These are phyloP conservation scores for Paecilomyces formosus DNA, from an alignment of 2,329 filamentous ascomycete species.

Conservation along the genomic window DNA sequence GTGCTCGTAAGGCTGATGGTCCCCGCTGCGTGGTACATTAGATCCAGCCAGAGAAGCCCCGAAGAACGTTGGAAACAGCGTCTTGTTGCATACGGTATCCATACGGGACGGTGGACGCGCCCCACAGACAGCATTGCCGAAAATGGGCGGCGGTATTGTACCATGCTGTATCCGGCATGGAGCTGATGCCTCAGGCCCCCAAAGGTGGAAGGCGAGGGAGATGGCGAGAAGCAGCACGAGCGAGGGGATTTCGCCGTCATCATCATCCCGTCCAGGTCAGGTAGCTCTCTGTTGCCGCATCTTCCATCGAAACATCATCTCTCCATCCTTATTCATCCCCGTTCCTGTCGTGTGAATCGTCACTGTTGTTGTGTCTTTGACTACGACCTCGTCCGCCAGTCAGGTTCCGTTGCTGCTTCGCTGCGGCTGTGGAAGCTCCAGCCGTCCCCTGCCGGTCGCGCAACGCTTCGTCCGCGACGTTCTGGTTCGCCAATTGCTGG, in stretches of 20 bases:
- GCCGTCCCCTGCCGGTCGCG: slow-evolving; percentile 1
- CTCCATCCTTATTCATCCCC: background rate
- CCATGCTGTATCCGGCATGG: background rate
- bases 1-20: background rate
- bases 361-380: background rate
- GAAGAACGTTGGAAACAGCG: background rate
- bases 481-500: slow-evolving; percentile 34
- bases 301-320: background rate
- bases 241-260: background rate
- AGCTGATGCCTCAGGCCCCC: background rate
- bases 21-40: background rate
- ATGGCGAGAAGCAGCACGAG: background rate
- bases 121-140: background rate
- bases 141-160: background rate
- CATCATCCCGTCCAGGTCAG: background rate
- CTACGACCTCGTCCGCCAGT: background rate
- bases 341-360: background rate
- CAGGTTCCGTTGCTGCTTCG: background rate
- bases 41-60: background rate
- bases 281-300: background rate
- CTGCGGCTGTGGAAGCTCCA: slow-evolving; percentile 1
- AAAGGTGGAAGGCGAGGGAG: background rate
- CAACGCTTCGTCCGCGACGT: slow-evolving; percentile 3
- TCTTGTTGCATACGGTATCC: background rate
- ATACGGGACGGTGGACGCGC: background rate